Evolutionary conservation across 345 rosid genomes (phyloP).

Genomic region (Eucalyptus sideroxylon): DNA sequence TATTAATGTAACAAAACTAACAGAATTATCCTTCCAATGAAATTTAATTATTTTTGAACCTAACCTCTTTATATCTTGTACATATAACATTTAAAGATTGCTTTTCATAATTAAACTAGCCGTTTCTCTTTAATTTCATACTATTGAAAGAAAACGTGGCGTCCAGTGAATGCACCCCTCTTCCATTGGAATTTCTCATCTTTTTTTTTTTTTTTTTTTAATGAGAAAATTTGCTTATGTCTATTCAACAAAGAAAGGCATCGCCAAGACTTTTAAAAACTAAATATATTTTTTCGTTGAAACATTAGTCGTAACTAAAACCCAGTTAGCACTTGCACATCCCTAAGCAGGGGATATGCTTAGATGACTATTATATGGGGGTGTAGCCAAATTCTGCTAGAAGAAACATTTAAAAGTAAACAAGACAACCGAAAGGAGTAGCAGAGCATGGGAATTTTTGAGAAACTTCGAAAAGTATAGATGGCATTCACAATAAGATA

Average conservation of each 20-base stretch:
- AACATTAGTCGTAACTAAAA: not conserved
- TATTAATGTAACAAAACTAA: not conserved
- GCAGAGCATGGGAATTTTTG: not conserved
- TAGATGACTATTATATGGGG: not conserved
- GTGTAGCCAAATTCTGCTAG: not conserved
- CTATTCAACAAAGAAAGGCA: not conserved
- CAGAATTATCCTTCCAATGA: not conserved
- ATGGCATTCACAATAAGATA: not conserved
- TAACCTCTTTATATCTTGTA: not conserved
- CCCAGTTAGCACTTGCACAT: fast-evolving
- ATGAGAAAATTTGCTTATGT: not conserved
- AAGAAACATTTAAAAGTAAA: not conserved
- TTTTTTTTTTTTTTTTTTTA: not conserved
- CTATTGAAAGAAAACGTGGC: not conserved
- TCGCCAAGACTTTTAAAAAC: not conserved
- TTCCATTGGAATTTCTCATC: not conserved
- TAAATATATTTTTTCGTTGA: not conserved
- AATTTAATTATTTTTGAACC: not conserved
- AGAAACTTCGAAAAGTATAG: not conserved
- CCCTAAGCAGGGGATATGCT: fast-evolving
- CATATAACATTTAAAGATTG: not conserved
- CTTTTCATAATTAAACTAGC: not conserved
- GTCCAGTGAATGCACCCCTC: not conserved
- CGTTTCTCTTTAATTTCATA: not conserved
- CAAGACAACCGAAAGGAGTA: not conserved